These are phyloP conservation scores for Rachicladosporium sp. DNA, from an alignment of 2,329 filamentous ascomycete genomes.

Conservation along the genomic window DNA sequence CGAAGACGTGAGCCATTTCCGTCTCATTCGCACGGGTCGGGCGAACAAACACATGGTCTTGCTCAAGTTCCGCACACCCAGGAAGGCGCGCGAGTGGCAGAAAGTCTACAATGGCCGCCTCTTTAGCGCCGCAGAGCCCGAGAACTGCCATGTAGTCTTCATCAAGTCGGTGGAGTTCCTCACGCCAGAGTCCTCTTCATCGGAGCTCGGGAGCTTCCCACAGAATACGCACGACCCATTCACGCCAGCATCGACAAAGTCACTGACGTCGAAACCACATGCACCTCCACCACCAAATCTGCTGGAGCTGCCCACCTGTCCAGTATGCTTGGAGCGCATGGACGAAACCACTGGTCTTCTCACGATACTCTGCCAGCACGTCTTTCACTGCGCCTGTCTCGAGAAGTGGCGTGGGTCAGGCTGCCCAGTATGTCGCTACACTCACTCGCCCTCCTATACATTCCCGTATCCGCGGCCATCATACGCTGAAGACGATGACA, in stretches of 20 bases:
- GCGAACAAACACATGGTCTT: slow-evolving; percentile 91
- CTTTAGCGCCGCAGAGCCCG: slow-evolving; percentile 64
- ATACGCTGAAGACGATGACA: slow-evolving; percentile 32
- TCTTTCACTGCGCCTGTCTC: slow-evolving; percentile 92
- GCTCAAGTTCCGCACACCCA: slow-evolving; percentile 76
- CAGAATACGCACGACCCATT: slow-evolving; percentile 51
- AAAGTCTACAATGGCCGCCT: slow-evolving; percentile 82
- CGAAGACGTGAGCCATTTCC: slow-evolving; percentile 79
- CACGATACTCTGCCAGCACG: slow-evolving; percentile 93
- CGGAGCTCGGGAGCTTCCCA: slow-evolving; percentile 37
- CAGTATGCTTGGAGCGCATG: slow-evolving; percentile 94
- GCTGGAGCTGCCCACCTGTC: slow-evolving; percentile 86
- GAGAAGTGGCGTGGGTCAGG: slow-evolving; percentile 92
- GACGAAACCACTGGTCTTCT: slow-evolving; percentile 91
- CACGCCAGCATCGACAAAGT: slow-evolving; percentile 28
- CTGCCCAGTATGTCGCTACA: slow-evolving; percentile 90
- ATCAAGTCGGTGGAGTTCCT: slow-evolving; percentile 85
- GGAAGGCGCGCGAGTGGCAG: slow-evolving; percentile 67
- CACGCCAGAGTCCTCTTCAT: slow-evolving; percentile 40
- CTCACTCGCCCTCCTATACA: slow-evolving; percentile 44
- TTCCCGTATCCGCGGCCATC: slow-evolving; percentile 24
- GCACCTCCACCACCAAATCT: slow-evolving; percentile 70
- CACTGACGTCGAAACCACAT: slow-evolving; percentile 43
- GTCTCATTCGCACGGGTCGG: slow-evolving; percentile 80
- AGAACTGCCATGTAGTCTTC: slow-evolving; percentile 90